A percentile compares a stretch with the other conserved stretches of the same genome.
phyloP scores from a whole-genome alignment of 176 grass and related monocot genomes.

The Carex myosuroides region DNA sequence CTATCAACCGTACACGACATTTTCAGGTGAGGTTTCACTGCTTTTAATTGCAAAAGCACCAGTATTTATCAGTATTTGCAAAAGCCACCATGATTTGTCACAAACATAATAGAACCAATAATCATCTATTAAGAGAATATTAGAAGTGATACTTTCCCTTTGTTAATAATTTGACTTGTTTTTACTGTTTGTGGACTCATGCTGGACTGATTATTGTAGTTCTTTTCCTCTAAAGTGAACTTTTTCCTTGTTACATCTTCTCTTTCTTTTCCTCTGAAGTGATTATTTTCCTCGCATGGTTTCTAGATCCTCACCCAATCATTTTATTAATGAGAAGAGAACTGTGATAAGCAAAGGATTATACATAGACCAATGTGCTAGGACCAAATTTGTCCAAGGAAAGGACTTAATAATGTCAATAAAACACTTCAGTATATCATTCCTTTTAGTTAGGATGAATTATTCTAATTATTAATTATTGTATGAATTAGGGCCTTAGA shows the following conservation, averaged over 20 bases:
- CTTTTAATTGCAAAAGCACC: not conserved
- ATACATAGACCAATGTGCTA: not conserved
- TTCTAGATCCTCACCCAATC: not conserved
- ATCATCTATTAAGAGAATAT: not conserved
- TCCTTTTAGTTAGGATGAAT: not conserved
- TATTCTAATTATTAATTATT: too few species aligned
- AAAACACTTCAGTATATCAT: not conserved
- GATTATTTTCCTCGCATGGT: not conserved
- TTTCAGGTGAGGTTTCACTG: constrained; percentile 60
- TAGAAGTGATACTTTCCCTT: not conserved
- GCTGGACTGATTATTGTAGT: not conserved
- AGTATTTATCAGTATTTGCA: constrained; percentile 2
- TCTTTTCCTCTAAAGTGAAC: not conserved
- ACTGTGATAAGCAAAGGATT: not conserved
- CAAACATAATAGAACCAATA: not conserved
- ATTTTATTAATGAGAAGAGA: not conserved
- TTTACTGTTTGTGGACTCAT: not conserved
- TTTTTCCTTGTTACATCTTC: too few species aligned
- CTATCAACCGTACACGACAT: constrained; percentile 89
- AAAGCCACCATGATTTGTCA: constrained; percentile 2
- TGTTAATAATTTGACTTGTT: constrained; percentile 17
- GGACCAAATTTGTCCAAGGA: not conserved
- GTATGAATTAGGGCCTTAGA: too few species aligned
- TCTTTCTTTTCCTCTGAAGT: too few species aligned
- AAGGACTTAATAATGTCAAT: not conserved